Evolutionary conservation across 306 rosid species (phyloP), one percentile per base, ranked within the genome.

Genomic region (Vicia villosa): DNA sequence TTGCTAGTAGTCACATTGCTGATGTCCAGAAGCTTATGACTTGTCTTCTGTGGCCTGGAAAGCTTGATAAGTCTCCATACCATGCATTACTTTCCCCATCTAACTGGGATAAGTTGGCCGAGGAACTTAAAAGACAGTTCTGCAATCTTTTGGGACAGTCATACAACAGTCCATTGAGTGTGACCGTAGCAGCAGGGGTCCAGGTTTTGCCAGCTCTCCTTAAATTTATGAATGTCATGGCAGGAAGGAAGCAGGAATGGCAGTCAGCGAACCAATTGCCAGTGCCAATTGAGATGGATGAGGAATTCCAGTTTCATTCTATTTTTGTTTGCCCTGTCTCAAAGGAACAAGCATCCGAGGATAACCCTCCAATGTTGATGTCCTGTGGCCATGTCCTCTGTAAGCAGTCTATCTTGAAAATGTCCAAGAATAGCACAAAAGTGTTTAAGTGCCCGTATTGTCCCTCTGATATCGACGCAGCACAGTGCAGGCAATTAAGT

Each of bases 261-360:
- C 97, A 83, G 66, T 52, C 90, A 3, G 80, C 83, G 91, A 86
- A 83, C 86, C 92, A 88, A 68, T 77, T 94, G 77, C 96, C 97
- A 0, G 86, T 90, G 36, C 97, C 92, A 0, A 91, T 94, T 32
- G 95, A 90, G 84, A 75, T 94, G 75, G 95, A 80, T 52, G 57
- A 65, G 8, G 88, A 91, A 72, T 89, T 88, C 72, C 99, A 94
- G 79, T 94, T 88, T 83, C 99, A 91, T 84, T 91, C 99, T 36
- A 64, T 91, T 54, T 94, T 94, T 79, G 97, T 94, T 34, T 94
- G 99, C 65, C 99, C 99, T 0, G 99, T 94, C 64, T 90, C 98
- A 4, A 94, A 90, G 85, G 97, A 90, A 79, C 91, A 87, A 75
- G 80, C 98, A 3, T 87, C 92, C 0, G 97, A 87, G 1, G 96